A percentile compares a stretch with the other conserved stretches of the same genome.
Evolutionary conservation across 768 basidiomycete species (phyloP).

Genomic region (Vararia minispora): DNA sequence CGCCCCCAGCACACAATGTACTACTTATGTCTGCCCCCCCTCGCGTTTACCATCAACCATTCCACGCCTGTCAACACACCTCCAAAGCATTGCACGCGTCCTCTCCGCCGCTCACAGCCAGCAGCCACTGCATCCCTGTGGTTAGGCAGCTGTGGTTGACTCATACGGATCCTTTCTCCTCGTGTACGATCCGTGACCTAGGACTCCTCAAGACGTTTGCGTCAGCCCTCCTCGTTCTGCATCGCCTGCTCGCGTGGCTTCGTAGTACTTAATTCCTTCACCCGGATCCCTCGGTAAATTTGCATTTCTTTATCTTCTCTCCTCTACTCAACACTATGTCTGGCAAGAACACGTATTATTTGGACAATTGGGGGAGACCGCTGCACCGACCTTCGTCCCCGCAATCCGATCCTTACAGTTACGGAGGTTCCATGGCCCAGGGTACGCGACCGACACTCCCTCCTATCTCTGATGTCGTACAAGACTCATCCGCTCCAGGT

Average conservation of each 20-base stretch:
- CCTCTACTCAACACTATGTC: slow-evolving; percentile 14
- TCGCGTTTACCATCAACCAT: no score
- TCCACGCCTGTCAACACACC: no score
- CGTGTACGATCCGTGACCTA: no score
- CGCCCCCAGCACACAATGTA: no score
- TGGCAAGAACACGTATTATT: slow-evolving; percentile 6
- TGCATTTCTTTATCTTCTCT: slow-evolving; percentile 11
- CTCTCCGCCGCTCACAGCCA: no score
- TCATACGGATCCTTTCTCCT: no score
- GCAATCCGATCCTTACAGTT: slow-evolving; percentile 13
- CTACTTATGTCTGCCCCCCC: no score
- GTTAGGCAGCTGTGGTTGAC: no score
- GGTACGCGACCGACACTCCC: slow-evolving; percentile 13
- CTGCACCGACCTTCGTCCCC: slow-evolving; percentile 3
- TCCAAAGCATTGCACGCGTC: no score
- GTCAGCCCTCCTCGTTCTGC: slow-evolving; percentile 3
- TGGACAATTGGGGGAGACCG: slow-evolving; percentile 9
- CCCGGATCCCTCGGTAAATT: slow-evolving; percentile 8
- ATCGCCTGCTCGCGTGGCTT: slow-evolving; percentile 2
- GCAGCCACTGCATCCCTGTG: no score
- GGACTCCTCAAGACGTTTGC: no score
- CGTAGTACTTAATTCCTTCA: slow-evolving; percentile 7
- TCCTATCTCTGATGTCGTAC: slow-evolving; percentile 13
- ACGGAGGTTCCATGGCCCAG: slow-evolving; percentile 12
- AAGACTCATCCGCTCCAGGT: slow-evolving; percentile 12